phyloP scores from a whole-genome alignment of 495 filamentous ascomycete species.

The Astrothelium subdiscretum region DNA sequence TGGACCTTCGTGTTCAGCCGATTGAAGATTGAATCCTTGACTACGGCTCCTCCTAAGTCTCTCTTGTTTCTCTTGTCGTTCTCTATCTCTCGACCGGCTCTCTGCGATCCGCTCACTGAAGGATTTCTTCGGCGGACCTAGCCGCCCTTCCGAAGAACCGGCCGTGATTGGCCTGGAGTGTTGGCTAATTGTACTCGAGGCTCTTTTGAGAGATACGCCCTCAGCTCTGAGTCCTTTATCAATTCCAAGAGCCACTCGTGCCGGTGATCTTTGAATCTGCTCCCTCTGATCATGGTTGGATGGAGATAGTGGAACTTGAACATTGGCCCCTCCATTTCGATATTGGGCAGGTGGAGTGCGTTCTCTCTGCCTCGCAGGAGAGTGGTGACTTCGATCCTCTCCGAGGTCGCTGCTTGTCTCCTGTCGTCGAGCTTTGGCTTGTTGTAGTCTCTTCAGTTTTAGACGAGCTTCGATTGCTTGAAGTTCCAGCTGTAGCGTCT shows the following conservation, averaged over 20 bases:
- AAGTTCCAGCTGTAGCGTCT: constrained; percentile 70
- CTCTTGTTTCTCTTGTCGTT: constrained; percentile 43
- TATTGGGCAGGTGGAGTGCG: constrained; percentile 3
- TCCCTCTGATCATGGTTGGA: constrained; percentile 38
- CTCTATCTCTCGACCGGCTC: constrained; percentile 39
- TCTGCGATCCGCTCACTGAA: constrained; percentile 84
- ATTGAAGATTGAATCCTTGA: constrained; percentile 52
- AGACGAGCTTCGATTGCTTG: constrained; percentile 76
- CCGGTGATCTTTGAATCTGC: constrained; percentile 57
- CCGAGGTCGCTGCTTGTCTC: constrained; percentile 10
- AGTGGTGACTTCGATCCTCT: constrained; percentile 1
- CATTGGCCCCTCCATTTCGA: constrained; percentile 21
- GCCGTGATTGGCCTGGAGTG: constrained; percentile 4
- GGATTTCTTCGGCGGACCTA: constrained; percentile 24
- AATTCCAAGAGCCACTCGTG: constrained; percentile 72
- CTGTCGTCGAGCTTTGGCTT: constrained; percentile 32
- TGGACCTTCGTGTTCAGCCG: background rate
- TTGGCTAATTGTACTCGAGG: constrained; percentile 33
- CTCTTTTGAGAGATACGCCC: constrained; percentile 75
- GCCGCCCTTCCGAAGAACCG: background rate
- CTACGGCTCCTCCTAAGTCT: constrained; percentile 49
- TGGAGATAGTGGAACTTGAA: constrained; percentile 80
- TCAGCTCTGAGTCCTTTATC: constrained; percentile 74
- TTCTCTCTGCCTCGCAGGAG: background rate
- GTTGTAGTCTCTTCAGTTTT: constrained; percentile 71